Base-by-base conservation (phyloP, 225 moss, liverwort and hornwort species). In the Asterella californica region DNA sequence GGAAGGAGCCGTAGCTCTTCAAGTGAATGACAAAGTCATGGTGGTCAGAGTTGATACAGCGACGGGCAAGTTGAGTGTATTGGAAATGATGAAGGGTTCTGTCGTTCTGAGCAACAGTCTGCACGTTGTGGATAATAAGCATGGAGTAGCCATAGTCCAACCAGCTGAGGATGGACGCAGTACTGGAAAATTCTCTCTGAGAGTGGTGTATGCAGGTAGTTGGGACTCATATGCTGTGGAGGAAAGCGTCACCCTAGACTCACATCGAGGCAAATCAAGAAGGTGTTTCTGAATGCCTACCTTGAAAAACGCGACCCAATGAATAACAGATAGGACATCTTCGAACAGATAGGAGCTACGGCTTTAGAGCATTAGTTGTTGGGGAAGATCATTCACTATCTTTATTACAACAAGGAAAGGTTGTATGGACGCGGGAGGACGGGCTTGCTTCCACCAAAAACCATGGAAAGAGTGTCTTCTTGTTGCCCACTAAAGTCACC, bases 401-500 rank as follows among this genome's bases (percentile, higher is more conserved):
- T 62, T 89, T 97, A 18, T 87, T 97, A 77, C 97, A 97, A 80
- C 97, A 97, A 89, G 97, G 97, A 79, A 92, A 93, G 86, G 91
- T 94, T 79, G 97, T 97, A 64, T 97, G 97, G 97, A 90, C 88
- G 37, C 87, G 97, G 68, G 97, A 97, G 79, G 97, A 97, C 83
- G 97, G 94, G 22, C 85, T 97, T 84, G 94, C 93, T 54, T 85
- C 94, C 55, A 90, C n/a, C n/a, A n/a, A n/a, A n/a, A n/a, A n/a
- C n/a, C n/a, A n/a, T n/a, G n/a, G n/a, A n/a, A n/a, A n/a, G n/a
- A n/a, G n/a, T n/a, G n/a, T n/a, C n/a, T n/a, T n/a, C n/a, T n/a
- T n/a, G n/a, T n/a, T n/a, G n/a, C n/a, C n/a, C n/a, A n/a, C n/a
- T n/a, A n/a, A n/a, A n/a, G n/a, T n/a, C n/a, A n/a, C n/a, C n/a